These are phyloP conservation scores for Aspergillus pseudoviridinutans DNA, from an alignment of 2,329 filamentous ascomycete genomes.

Conservation along the genomic window DNA sequence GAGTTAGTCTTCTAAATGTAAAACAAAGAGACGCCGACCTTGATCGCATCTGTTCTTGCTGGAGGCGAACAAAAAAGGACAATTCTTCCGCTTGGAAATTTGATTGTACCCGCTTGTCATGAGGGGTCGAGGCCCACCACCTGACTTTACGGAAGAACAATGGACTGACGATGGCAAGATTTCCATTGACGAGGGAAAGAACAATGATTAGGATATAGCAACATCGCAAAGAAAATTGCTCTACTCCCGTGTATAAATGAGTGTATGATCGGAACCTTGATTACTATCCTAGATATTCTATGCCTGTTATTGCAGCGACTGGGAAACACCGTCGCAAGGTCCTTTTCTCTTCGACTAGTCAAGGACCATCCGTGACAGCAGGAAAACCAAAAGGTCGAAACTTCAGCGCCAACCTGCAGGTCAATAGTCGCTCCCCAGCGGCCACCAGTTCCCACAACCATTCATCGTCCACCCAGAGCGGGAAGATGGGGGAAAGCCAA, in stretches of 20 bases:
- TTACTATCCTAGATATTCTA: constrained; percentile 13
- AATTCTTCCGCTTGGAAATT: background rate
- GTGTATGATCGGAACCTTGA: background rate
- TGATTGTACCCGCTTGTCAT: background rate
- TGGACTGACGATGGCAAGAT: background rate
- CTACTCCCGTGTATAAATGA: background rate
- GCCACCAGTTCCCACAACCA: constrained; percentile 7
- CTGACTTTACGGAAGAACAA: constrained; percentile 4
- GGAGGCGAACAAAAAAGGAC: background rate
- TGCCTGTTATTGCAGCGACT: constrained; percentile 31
- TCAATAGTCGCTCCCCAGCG: constrained; percentile 14
- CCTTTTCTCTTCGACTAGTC: constrained; percentile 32
- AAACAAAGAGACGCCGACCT: background rate
- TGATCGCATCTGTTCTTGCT: background rate
- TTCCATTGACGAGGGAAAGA: background rate
- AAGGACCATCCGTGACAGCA: constrained; percentile 13
- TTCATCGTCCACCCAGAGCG: constrained; percentile 3
- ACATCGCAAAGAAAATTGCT: background rate
- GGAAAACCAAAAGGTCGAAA: constrained; percentile 11
- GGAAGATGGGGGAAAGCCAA: constrained; percentile 22
- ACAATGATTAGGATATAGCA: constrained; percentile 1
- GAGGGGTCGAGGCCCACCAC: constrained; percentile 1
- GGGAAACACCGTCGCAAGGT: constrained; percentile 37
- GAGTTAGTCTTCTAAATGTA: background rate
- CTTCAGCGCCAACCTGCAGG: constrained; percentile 5